Conservation (phyloP, 805 yeast species). For the Teunomyces panamensis region DNA sequence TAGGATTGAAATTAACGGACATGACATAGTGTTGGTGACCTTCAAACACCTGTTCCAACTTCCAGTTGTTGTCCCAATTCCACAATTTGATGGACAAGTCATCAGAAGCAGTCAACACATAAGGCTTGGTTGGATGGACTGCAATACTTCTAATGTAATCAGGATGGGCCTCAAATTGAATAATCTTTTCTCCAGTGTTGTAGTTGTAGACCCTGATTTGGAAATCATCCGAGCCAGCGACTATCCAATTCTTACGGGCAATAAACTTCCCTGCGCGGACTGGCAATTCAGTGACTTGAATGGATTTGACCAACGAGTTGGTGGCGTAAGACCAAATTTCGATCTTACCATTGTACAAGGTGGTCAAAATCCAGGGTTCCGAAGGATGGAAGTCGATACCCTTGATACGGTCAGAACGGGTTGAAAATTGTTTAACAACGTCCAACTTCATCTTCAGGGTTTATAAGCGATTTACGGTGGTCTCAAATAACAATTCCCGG, state of each 20-base stretch:
- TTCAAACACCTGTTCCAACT: conserved; percentile 82
- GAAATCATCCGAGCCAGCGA: conserved; percentile 95
- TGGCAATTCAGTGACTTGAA: conserved; percentile 95
- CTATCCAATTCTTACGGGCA: conserved; percentile 96
- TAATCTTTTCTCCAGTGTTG: conserved; percentile 90
- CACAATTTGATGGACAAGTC: conserved; percentile 89
- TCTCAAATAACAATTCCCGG: conserved; percentile 2
- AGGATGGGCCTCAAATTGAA: conserved; percentile 97
- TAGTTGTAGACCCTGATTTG: conserved; percentile 90
- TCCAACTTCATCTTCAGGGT: conserved; percentile 35
- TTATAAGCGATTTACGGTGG: conserved; percentile 3
- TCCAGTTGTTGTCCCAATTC: conserved; percentile 98
- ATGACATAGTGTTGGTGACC: conserved; percentile 96
- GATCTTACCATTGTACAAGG: conserved; percentile 84
- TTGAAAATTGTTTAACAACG: conserved; percentile 72
- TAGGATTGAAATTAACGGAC: conserved; percentile 94
- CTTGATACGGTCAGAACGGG: conserved; percentile 94
- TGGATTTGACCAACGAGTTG: conserved; percentile 73
- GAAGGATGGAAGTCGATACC: conserved; percentile 97
- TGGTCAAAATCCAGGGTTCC: conserved; percentile 94
- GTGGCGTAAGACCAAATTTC: conserved; percentile 96
- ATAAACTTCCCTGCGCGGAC: conserved; percentile 93
- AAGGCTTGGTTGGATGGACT: conserved; percentile 92
- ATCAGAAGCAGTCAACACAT: conserved; percentile 84
- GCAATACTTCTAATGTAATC: conserved; percentile 93